These are phyloP conservation scores for Starmerella asiatica DNA, from an alignment of 805 yeast genomes.

Conservation along the genomic window DNA sequence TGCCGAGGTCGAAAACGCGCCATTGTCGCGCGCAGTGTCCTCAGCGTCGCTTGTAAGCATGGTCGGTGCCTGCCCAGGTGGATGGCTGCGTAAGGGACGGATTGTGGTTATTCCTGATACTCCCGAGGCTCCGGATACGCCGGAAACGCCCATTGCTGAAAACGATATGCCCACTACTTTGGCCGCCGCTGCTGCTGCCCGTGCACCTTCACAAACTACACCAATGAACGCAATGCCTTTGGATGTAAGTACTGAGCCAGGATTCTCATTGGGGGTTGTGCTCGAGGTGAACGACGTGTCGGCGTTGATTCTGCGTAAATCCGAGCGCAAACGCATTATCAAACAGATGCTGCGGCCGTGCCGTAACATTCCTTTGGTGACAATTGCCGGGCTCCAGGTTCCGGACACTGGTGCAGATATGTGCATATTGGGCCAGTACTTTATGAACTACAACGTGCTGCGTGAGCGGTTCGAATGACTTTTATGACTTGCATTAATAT, in stretches of 20 bases:
- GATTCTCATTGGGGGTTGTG: no score
- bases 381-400: constrained; percentile 12
- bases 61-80: constrained; percentile 2
- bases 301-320: constrained; percentile 12
- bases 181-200: neutral
- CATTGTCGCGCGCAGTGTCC: constrained; percentile 13
- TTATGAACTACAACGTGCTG: constrained; percentile 10
- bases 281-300: constrained; percentile 14
- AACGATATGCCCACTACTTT: neutral
- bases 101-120: constrained; percentile 5
- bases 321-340: constrained; percentile 6
- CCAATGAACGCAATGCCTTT: constrained; percentile 1
- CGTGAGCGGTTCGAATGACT: constrained; percentile 8
- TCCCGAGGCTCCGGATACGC: neutral
- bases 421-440: constrained; percentile 16
- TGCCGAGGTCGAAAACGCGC: constrained; percentile 14
- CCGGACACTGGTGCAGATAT: constrained; percentile 18
- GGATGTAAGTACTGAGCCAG: no score
- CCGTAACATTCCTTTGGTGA: constrained; percentile 5
- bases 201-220: neutral
- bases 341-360: constrained; percentile 12
- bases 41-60: constrained; percentile 10
- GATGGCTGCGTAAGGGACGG: constrained; percentile 11
- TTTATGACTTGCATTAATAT: neutral
- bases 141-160: neutral